Evolutionary conservation across 371 early-diverging fungal species (phyloP), one percentile per base, ranked within the genome.

Genomic region (Thermomucor indicae-seudaticae): DNA sequence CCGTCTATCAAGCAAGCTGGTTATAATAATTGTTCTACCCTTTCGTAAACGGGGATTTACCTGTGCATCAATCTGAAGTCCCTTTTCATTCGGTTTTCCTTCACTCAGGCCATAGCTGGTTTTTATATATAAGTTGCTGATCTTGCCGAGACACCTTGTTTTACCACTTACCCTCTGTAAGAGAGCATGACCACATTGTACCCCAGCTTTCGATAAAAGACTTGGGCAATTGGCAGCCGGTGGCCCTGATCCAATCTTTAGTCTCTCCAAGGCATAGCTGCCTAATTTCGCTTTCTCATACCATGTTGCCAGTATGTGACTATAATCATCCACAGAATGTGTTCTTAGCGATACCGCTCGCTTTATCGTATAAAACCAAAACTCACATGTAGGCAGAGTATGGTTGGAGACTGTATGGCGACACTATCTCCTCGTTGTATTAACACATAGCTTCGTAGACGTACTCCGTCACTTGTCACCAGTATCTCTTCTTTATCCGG

Each of bases 251-350:
- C 7, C 14, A 10, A 10, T 32, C 10, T 32, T 32, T 32, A 32
- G 32, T 10, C 7, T 32, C 14, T 32, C 32, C 32, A 32, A 32
- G 10, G 7, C 32, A 14, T 10, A 32, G n/a, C n/a, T n/a, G n/a
- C n/a, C n/a, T 14, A 32, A 10, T 32, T 7, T 32, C 32, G 14
- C 10, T 14, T 10, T 14, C 32, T 14, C 32, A 30, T 68, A 82
- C 88, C 89, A 96, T 91, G 68, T 97, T 97, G 17, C 97, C 97
- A n/a, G 96, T 94, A 60, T 97, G 95, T 22, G 96, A 88, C 83
- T 87, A 54, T 43, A 47, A 41, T 23, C 25, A 45, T 32, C n/a
- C 22, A 29, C 12, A 17, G 39, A 6, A 38, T 34, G 8, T 16
- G 35, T 16, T 14, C 7, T 10, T n/a, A 24, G n/a, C 24, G 16